These are phyloP conservation scores for Colletotrichum lini DNA, from an alignment of 2,329 filamentous ascomycete species.

Conservation along the genomic window DNA sequence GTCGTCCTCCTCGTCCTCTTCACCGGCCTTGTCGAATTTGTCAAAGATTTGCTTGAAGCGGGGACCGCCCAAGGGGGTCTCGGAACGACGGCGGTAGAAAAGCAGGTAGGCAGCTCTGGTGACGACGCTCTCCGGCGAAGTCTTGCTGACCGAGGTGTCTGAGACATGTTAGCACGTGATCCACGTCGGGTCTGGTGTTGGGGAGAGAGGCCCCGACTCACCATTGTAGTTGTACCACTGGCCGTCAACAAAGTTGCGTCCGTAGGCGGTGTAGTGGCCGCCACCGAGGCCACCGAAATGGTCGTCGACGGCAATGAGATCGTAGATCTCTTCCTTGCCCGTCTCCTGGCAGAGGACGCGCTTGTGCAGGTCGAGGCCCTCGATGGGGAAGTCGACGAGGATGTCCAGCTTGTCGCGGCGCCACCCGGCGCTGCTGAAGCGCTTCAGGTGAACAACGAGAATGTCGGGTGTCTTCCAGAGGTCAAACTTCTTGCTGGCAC, in stretches of 20 bases:
- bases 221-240: constrained; percentile 98
- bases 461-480: constrained; percentile 98
- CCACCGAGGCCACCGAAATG: constrained; percentile 95
- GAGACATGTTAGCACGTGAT: constrained; percentile 56
- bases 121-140: constrained; percentile 74
- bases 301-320: constrained; percentile 95
- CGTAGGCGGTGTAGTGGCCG: constrained; percentile 95
- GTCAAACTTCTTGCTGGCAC: constrained; percentile 96
- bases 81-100: constrained; percentile 92
- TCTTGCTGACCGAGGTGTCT: constrained; percentile 82
- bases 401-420: constrained; percentile 94
- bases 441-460: constrained; percentile 93
- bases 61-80: constrained; percentile 82
- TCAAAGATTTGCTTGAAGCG: constrained; percentile 80
- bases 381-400: constrained; percentile 90
- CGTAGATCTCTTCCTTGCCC: constrained; percentile 88
- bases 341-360: constrained; percentile 85
- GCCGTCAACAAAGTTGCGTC: constrained; percentile 90
- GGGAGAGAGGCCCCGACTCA: constrained; percentile 59
- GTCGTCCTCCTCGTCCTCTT: constrained; percentile 61
- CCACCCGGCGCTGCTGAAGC: constrained; percentile 88
- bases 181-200: no score
- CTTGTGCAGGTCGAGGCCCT: constrained; percentile 85
- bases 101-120: constrained; percentile 89
- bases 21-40: constrained; percentile 68